Percentiles rank a stretch among this genome's conserved stretches.
phyloP scores from a whole-genome alignment of 2,329 filamentous ascomycete genomes.

The Zymoseptoria ardabiliae region DNA sequence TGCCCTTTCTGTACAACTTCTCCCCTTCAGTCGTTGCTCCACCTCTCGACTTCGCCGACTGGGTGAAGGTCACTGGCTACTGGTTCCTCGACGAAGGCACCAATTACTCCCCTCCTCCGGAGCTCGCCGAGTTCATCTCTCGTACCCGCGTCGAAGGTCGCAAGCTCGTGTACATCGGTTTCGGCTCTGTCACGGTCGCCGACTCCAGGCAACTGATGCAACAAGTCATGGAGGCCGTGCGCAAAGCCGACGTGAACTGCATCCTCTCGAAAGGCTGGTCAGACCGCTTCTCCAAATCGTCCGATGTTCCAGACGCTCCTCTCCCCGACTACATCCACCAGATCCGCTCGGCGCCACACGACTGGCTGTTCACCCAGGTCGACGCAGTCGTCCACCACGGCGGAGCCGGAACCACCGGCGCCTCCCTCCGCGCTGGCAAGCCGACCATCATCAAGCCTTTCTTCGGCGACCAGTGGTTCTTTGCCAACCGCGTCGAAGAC shows the following conservation, averaged over 20 bases:
- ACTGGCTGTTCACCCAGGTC: constrained; percentile 92
- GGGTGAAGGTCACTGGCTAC: constrained; percentile 95
- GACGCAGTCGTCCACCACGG: constrained; percentile 94
- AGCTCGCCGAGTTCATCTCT: constrained; percentile 74
- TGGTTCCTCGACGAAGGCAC: constrained; percentile 85
- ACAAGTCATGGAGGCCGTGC: constrained; percentile 86
- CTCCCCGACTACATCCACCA: constrained; percentile 74
- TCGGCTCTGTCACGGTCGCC: constrained; percentile 89
- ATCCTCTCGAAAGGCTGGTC: constrained; percentile 97
- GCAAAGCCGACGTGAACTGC: constrained; percentile 86
- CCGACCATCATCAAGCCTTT: constrained; percentile 95
- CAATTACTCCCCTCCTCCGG: constrained; percentile 65
- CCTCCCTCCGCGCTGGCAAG: constrained; percentile 80
- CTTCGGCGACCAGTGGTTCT: constrained; percentile 98
- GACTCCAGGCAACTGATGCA: constrained; percentile 83
- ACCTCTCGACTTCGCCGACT: constrained; percentile 91
- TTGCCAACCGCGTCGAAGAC: constrained; percentile 81
- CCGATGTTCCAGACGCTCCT: constrained; percentile 55
- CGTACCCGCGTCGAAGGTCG: constrained; percentile 73
- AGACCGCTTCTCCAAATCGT: constrained; percentile 59
- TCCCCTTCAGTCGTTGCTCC: constrained; percentile 89
- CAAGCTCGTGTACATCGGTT: constrained; percentile 93
- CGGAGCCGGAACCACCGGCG: constrained; percentile 88
- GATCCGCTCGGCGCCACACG: constrained; percentile 87
- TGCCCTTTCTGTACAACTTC: constrained; percentile 98